Evolutionary conservation across 2,329 filamentous ascomycete genomes (phyloP).

Genomic region (Pseudogymnoascus sp.): DNA sequence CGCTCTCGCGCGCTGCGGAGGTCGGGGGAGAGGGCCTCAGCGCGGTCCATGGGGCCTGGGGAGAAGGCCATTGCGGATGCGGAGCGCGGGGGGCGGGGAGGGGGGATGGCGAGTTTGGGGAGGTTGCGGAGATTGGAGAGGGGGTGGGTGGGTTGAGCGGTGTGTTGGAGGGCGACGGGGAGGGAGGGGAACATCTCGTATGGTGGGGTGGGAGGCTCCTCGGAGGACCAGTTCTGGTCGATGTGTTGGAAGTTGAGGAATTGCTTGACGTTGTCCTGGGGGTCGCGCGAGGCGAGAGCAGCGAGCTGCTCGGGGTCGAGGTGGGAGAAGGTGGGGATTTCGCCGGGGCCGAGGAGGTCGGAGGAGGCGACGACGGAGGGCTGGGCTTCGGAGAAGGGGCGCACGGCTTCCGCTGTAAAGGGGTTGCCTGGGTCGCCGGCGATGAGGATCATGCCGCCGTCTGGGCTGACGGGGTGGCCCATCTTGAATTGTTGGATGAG

Average conservation of each 20-base stretch:
- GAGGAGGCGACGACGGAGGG: constrained; percentile 87
- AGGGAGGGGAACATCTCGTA: constrained; percentile 55
- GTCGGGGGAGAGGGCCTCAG: constrained; percentile 47
- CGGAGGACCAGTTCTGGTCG: constrained; percentile 34
- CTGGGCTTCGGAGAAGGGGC: constrained; percentile 67
- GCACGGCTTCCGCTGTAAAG: constrained; percentile 51
- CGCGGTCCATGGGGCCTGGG: constrained; percentile 48
- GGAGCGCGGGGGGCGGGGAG: constrained; percentile 27
- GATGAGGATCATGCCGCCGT: constrained; percentile 66
- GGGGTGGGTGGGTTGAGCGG: constrained; percentile 27
- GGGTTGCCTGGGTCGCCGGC: constrained; percentile 75
- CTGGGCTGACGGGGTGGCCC: constrained; percentile 60
- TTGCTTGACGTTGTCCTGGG: constrained; percentile 87
- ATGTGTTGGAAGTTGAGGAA: constrained; percentile 82
- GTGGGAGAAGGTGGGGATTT: constrained; percentile 57
- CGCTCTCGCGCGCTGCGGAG: constrained; percentile 44
- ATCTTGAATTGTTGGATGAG: constrained; percentile 68
- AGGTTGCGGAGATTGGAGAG: constrained; percentile 52
- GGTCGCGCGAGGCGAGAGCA: constrained; percentile 65
- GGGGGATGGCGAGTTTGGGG: constrained; percentile 57
- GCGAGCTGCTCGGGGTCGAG: constrained; percentile 70
- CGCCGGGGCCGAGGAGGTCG: constrained; percentile 71
- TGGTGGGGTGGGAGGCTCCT: constrained; percentile 64
- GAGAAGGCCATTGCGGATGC: constrained; percentile 35
- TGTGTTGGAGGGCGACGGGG: constrained; percentile 10